Evolutionary conservation across 2,329 filamentous ascomycete genomes (phyloP), one percentile per base, ranked within the genome.

Genomic region (Pestalotiopsis sp.): DNA sequence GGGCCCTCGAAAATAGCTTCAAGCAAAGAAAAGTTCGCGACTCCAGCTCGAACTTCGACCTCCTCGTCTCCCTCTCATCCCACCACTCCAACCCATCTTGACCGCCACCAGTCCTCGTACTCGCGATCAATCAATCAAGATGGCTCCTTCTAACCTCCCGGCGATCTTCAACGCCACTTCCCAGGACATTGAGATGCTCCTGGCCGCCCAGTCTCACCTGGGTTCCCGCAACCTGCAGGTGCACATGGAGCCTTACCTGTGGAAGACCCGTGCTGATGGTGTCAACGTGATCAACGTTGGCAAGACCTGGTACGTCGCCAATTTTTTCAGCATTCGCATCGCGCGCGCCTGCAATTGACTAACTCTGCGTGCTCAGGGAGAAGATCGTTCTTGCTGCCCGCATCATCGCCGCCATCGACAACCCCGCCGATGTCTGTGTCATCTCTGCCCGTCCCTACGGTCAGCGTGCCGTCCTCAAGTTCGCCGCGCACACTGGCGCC

Each of bases 371-470:
- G 66, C 71, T 70, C 78, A 97, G 95, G 96, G 96, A 99, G 91
- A 99, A 99, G 91, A 97, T 99, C 83, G 94, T 98, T 81, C 92
- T 99, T 77, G 96, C 96, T 77, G 96, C 96, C 82, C 95, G 96
- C 81, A 97, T 99, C 89, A 98, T 99, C 85, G 95, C 93, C 82
- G 94, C 96, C 83, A 92, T 99, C 81, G 97, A 99, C 90, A 99
- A 99, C 93, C 96, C 96, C 79, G 94, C 95, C 85, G 96, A 99
- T 85, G 94, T 99, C 85, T 95, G 94, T 87, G 96, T 98, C 82
- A 98, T 99, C 90, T 98, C 95, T 79, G 96, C 96, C 83, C 96
- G 96, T 91, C 96, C 96, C 84, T 99, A 98, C 86, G 96, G 96
- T 77, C 96, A 99, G 91, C 95, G 96, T 87, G 95, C 96, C 79